phyloP scores from a whole-genome alignment of 1,284 basidiomycete genomes.

The Rhodotorula sp. region DNA sequence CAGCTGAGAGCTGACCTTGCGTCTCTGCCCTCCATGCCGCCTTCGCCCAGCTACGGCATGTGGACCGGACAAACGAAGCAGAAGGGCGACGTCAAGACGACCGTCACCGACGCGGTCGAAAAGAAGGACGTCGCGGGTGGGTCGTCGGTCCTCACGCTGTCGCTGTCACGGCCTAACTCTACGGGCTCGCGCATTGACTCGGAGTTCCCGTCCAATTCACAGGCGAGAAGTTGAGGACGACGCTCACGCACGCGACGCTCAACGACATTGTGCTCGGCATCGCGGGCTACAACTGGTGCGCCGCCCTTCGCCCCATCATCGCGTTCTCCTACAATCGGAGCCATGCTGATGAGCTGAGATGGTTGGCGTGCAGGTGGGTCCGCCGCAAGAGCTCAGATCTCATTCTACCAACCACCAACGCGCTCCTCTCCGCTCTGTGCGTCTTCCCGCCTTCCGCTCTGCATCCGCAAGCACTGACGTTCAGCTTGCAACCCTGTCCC shows the following conservation, averaged over 20 bases:
- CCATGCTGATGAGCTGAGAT: no score
- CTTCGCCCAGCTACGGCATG: slow-evolving; percentile 43
- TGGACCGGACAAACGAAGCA: slow-evolving; percentile 42
- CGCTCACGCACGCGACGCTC: slow-evolving; percentile 48
- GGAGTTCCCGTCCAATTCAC: neutral
- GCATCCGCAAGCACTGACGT: neutral
- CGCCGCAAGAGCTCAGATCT: slow-evolving; percentile 42
- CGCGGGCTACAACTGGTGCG: slow-evolving; percentile 47
- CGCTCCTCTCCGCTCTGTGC: slow-evolving; percentile 34
- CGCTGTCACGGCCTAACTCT: neutral
- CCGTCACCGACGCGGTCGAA: slow-evolving; percentile 41
- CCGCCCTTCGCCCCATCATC: slow-evolving; percentile 31
- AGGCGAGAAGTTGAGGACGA: slow-evolving; percentile 47
- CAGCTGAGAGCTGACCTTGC: neutral
- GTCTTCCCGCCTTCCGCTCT: neutral
- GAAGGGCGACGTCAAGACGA: slow-evolving; percentile 42
- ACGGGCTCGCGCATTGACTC: no score
- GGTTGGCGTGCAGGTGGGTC: slow-evolving; percentile 26
- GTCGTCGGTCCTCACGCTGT: neutral
- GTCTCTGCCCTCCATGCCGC: neutral
- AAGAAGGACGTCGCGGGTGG: slow-evolving; percentile 42
- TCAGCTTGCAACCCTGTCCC: neutral
- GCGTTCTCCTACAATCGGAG: neutral
- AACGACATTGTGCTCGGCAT: slow-evolving; percentile 48
- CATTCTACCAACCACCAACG: slow-evolving; percentile 36